Percentiles rank a stretch among this genome's conserved stretches.
Evolutionary conservation across 164 flowering plant genomes (phyloP).

Genomic region (Macadamia tetraphylla): DNA sequence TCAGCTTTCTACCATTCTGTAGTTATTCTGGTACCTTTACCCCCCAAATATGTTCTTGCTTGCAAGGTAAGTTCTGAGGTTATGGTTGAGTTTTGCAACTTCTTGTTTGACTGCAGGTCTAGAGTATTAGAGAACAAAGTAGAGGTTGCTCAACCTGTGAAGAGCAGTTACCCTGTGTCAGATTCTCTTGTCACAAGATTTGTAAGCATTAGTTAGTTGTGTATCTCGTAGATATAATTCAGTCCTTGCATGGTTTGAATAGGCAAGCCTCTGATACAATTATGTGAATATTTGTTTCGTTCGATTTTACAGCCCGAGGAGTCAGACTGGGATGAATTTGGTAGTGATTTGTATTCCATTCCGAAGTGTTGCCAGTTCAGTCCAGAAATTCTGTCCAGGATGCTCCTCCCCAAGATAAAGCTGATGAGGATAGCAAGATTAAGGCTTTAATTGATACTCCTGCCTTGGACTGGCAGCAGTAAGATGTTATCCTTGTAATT

Average conservation of each 20-base stretch:
- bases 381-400: conserved; percentile 44
- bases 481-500: conserved; percentile 13
- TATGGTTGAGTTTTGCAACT: conserved; percentile 9
- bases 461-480: conserved; percentile 91
- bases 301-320: conserved; percentile 56
- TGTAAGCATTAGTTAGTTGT: conserved; percentile 38
- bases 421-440: conserved; percentile 89
- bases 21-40: not conserved
- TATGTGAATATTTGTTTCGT: not conserved
- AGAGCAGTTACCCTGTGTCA: conserved; percentile 31
- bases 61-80: not conserved
- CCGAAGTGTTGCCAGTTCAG: conserved; percentile 63
- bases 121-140: conserved; percentile 35
- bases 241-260: not conserved
- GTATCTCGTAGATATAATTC: not conserved
- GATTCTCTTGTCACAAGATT: conserved; percentile 44
- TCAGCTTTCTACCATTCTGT: not conserved
- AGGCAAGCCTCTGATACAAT: not conserved
- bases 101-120: conserved; percentile 49
- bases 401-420: conserved; percentile 55
- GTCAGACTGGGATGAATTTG: conserved; percentile 91
- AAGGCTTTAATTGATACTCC: conserved; percentile 84
- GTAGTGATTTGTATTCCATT: conserved; percentile 86
- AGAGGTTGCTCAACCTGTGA: conserved; percentile 45
- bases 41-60: not conserved